Evolutionary conservation across 345 rosid species (phyloP).

Genomic region (Eutrema heterophyllum): DNA sequence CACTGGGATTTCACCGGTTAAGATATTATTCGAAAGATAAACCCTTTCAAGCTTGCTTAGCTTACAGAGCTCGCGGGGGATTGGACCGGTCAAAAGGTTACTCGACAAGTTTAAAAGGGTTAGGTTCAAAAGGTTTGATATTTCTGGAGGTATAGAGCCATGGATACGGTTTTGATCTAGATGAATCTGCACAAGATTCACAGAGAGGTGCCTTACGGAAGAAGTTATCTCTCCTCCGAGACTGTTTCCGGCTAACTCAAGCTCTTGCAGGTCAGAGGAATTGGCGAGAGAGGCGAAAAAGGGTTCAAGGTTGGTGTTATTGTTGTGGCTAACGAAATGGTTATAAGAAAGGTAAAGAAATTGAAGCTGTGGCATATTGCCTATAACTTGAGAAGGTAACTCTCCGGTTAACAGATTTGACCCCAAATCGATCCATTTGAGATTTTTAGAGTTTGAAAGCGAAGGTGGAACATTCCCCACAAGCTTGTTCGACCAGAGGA

Average conservation of each 20-base stretch:
- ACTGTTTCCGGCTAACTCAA: slow-evolving; percentile 71
- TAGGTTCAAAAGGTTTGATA: slow-evolving; percentile 66
- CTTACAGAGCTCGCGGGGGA: slow-evolving; percentile 60
- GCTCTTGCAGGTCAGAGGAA: slow-evolving; percentile 59
- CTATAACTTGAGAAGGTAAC: slow-evolving; percentile 56
- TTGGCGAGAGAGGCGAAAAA: slow-evolving; percentile 63
- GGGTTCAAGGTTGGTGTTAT: slow-evolving; percentile 73
- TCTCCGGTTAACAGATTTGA: slow-evolving; percentile 68
- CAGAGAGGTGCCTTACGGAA: slow-evolving; percentile 56
- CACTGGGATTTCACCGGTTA: slow-evolving; percentile 68
- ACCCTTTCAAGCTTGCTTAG: slow-evolving; percentile 72
- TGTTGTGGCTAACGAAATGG: slow-evolving; percentile 56
- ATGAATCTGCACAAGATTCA: slow-evolving; percentile 59
- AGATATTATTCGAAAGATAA: slow-evolving; percentile 63
- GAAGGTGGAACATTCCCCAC: slow-evolving; percentile 53
- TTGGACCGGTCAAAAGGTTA: slow-evolving; percentile 68
- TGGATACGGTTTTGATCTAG: slow-evolving; percentile 67
- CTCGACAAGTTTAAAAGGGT: slow-evolving; percentile 78
- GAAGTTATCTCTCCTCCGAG: slow-evolving; percentile 68
- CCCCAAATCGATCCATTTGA: slow-evolving; percentile 80
- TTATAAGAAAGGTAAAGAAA: slow-evolving; percentile 81
- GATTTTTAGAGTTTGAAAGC: slow-evolving; percentile 61
- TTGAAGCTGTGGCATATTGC: slow-evolving; percentile 58
- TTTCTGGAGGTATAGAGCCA: slow-evolving; percentile 71
- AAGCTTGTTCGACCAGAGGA: slow-evolving; percentile 79